Evolutionary conservation across 805 yeast genomes (phyloP).

Genomic region (Debaryomyces hansenii): DNA sequence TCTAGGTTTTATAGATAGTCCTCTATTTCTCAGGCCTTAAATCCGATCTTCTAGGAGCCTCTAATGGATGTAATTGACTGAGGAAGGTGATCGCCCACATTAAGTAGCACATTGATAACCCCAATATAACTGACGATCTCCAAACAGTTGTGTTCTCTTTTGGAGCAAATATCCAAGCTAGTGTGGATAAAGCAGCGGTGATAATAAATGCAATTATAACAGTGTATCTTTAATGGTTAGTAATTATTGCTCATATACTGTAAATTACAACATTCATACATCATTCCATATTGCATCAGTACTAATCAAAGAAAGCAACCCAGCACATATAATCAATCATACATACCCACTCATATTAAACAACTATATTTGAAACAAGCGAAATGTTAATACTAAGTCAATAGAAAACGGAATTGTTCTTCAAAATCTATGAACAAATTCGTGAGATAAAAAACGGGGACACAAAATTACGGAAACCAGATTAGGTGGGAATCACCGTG

Average conservation of each 20-base stretch:
- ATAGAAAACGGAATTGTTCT: too few species aligned
- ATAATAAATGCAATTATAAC: constrained; percentile 64
- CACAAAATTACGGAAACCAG: neutral
- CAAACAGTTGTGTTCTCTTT: constrained; percentile 59
- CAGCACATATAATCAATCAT: neutral
- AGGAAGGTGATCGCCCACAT: constrained; percentile 95
- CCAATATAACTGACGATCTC: constrained; percentile 54
- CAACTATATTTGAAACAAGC: neutral
- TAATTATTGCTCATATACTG: constrained; percentile 1
- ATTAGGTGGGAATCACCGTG: too few species aligned
- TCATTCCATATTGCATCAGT: neutral
- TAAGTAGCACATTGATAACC: constrained; percentile 74
- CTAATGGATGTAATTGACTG: constrained; percentile 86
- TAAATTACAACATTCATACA: neutral
- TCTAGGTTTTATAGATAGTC: too few species aligned
- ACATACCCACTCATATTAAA: constrained; percentile 21
- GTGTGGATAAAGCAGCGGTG: constrained; percentile 57
- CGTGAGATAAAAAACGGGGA: neutral
- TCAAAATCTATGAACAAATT: neutral
- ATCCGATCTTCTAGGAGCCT: constrained; percentile 86
- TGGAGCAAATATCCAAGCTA: constrained; percentile 85
- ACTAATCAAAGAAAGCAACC: neutral
- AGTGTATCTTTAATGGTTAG: constrained; percentile 53
- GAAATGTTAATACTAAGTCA: too few species aligned
- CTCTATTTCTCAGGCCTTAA: constrained; percentile 67